Conservation (phyloP, 2,329 filamentous ascomycete species). For the Pyrenophora tritici-repentis region DNA sequence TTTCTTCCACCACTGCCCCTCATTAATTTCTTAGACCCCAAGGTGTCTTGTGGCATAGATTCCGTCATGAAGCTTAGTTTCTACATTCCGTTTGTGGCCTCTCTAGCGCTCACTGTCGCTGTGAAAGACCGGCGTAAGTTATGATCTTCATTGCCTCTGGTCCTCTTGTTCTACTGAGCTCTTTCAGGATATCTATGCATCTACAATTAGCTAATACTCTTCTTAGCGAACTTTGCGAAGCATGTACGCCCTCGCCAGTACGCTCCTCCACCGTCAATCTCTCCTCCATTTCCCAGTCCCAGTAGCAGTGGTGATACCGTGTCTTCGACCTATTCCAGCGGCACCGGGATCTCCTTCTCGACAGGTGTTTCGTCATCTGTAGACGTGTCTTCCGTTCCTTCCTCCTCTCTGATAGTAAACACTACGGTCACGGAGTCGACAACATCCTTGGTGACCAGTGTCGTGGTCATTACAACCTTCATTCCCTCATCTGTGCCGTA, state of each 20-base stretch:
- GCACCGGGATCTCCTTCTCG: constrained; percentile 5
- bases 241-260: constrained; percentile 29
- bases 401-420: constrained; percentile 6
- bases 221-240: constrained; percentile 19
- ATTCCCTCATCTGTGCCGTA: constrained; percentile 14
- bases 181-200: no score
- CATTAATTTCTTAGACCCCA: constrained; percentile 1
- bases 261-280: constrained; percentile 23
- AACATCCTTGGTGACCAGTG: constrained; percentile 10
- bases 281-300: constrained; percentile 8
- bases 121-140: constrained; percentile 22
- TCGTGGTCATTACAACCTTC: constrained; percentile 10
- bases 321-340: constrained; percentile 3
- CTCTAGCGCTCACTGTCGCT: constrained; percentile 16
- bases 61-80: constrained; percentile 27
- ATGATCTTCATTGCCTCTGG: background rate
- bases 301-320: constrained; percentile 10
- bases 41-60: constrained; percentile 1
- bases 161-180: no score
- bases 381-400: background rate
- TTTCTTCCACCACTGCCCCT: constrained; percentile 16
- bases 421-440: background rate
- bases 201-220: background rate
- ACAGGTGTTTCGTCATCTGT: constrained; percentile 14
- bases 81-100: constrained; percentile 17